Evolutionary conservation across 2,329 filamentous ascomycete genomes (phyloP).

Genomic region (Harringtonia lauricola): DNA sequence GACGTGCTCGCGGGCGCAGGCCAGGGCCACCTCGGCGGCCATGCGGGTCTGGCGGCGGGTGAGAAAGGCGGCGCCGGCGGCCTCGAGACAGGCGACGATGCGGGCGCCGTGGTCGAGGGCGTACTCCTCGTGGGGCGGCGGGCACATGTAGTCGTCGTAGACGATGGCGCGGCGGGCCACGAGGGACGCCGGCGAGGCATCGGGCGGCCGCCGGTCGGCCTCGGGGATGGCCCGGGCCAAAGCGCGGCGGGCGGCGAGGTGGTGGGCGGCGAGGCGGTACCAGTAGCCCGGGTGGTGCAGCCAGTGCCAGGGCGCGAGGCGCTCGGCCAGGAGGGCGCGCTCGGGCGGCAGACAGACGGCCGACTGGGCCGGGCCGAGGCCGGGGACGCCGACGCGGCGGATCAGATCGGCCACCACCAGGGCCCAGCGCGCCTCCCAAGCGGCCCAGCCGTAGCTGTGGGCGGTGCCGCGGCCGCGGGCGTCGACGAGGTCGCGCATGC

Average conservation of each 20-base stretch:
- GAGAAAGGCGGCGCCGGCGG: conserved; percentile 42
- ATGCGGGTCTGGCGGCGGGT: conserved; percentile 40
- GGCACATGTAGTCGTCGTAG: conserved; percentile 58
- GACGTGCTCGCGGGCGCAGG: conserved; percentile 45
- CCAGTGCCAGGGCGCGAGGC: conserved; percentile 50
- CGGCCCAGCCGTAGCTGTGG: conserved; percentile 83
- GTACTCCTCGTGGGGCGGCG: conserved; percentile 48
- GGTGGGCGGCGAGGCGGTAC: conserved; percentile 50
- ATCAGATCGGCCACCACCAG: conserved; percentile 51
- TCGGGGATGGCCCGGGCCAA: conserved; percentile 47
- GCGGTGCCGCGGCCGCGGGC: conserved; percentile 76
- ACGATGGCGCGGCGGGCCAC: conserved; percentile 39
- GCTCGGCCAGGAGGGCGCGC: conserved; percentile 45
- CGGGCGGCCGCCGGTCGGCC: conserved; percentile 43
- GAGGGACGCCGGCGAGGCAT: conserved; percentile 32
- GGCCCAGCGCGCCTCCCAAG: conserved; percentile 75
- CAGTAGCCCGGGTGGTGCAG: conserved; percentile 59
- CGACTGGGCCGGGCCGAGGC: conserved; percentile 31
- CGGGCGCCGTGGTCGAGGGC: conserved; percentile 45
- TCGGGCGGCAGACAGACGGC: conserved; percentile 44
- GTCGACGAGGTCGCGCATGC: conserved; percentile 68
- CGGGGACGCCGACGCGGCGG: conserved; percentile 38
- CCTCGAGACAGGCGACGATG: conserved; percentile 40
- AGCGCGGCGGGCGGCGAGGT: conserved; percentile 39
- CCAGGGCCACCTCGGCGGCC: conserved; percentile 44